Percentiles rank a stretch among this genome's conserved stretches.
Conservation (phyloP, 345 rosid species). For the Erysimum cheiranthoides region DNA sequence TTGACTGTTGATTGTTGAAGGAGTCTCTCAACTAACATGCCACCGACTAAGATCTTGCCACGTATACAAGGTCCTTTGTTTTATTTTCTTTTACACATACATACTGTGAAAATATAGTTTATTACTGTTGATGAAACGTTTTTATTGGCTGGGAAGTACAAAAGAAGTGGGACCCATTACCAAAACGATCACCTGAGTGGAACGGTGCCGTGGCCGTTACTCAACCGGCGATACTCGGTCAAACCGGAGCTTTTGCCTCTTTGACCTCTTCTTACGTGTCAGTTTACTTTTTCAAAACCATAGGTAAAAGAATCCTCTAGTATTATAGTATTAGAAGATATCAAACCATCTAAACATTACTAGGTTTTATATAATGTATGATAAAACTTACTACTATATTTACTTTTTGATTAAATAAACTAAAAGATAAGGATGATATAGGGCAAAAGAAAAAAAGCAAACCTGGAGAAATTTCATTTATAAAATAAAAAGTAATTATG, state of each 20-base stretch:
- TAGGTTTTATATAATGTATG: not conserved
- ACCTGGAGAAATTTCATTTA: conserved; percentile 16
- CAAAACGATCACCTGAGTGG: conserved; percentile 36
- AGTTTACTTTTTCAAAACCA: not conserved
- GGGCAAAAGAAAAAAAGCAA: conserved; percentile 35
- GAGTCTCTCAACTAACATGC: not conserved
- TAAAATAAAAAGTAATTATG: conserved; percentile 7
- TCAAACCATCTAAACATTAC: not conserved
- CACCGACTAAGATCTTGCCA: conserved; percentile 13
- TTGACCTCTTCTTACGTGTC: conserved; percentile 52
- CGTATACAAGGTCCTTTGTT: conserved; percentile 2
- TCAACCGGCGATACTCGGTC: conserved; percentile 63
- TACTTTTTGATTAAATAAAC: not conserved
- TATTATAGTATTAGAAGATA: too few species aligned
- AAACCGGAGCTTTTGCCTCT: conserved; percentile 57
- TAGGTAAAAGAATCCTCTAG: too few species aligned
- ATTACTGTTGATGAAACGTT: not conserved
- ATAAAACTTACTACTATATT: not conserved
- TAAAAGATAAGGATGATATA: conserved; percentile 20
- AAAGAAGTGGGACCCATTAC: conserved; percentile 9
- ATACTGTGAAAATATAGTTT: not conserved
- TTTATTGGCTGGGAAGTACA: conserved; percentile 23
- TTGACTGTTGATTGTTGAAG: not conserved
- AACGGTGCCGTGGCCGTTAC: conserved; percentile 56
- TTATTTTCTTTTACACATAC: not conserved